Evolutionary conservation across 345 rosid genomes (phyloP), one percentile per base, ranked within the genome.

Genomic region (Murraya koenigii): DNA sequence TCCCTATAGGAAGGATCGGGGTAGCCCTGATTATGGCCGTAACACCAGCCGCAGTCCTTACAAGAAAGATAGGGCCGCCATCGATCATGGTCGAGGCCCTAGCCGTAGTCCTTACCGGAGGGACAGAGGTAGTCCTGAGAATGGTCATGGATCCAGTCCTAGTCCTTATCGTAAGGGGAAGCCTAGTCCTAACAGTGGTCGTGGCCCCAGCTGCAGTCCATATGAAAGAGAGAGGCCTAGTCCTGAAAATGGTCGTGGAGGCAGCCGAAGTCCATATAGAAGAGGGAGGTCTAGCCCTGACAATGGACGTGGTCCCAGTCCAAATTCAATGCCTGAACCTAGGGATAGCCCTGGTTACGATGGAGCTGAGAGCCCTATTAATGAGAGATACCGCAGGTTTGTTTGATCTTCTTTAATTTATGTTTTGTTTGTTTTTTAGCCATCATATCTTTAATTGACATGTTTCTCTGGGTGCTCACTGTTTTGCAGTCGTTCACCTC

Each of bases 31-130:
- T 32, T 85, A 90, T 71, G 90, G 84, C 35, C 82, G 88, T 71
- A 87, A 77, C 41, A 49, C 81, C 8, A 88, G 90, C 75, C 80
- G 54, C 14, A 87, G 90, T 70, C 92, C 89, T 44, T 75, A 75
- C n/a, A 76, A 73, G 74, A 78, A 84, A 81, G 88, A 87, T 80
- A 85, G 88, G 68, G 72, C 72, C 32, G 82, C 75, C 4, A 73
- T 73, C 70, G 88, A 83, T n/a, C 83, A 67, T 82, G 90, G 82
- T 36, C 88, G 80, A 23, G 84, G 81, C 66, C 68, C 80, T 47
- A 91, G 87, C 78, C 91, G 75, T 25, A 91, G 97, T 72, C 95
- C 95, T 72, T 83, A 86, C 22, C 78, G 80, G 64, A 87, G 86
- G 72, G 97, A 85, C 72, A 87, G 89, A 75, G 83, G 44, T 32